phyloP scores from a whole-genome alignment of 164 flowering plant genomes.

The Dillenia turbinata region DNA sequence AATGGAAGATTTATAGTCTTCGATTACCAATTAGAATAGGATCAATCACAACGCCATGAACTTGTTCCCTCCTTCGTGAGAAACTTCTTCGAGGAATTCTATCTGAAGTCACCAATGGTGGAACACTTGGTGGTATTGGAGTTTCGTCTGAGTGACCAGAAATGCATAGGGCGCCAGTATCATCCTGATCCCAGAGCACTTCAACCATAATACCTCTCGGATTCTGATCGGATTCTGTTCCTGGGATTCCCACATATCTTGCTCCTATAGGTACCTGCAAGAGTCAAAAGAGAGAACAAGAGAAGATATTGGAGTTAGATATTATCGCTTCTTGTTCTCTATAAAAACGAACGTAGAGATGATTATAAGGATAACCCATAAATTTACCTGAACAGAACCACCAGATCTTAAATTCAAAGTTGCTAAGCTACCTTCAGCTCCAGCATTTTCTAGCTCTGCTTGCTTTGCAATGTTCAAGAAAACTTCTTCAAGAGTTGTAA shows the following conservation, averaged over 20 bases:
- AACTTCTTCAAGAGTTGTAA: conserved; percentile 96
- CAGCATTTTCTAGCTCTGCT: conserved; percentile 86
- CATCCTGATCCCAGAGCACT: conserved; percentile 90
- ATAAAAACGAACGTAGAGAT: too few relatives aligned
- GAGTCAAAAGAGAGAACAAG: neutral
- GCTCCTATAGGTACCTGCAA: conserved; percentile 85
- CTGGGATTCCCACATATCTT: conserved; percentile 75
- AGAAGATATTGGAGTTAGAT: too few relatives aligned
- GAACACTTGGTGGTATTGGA: conserved; percentile 53
- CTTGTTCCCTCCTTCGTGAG: conserved; percentile 22
- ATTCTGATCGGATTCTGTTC: conserved; percentile 61
- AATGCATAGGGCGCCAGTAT: conserved; percentile 72
- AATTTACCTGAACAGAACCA: conserved; percentile 45
- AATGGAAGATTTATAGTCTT: too few relatives aligned
- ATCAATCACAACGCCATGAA: conserved; percentile 58
- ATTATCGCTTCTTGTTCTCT: too few relatives aligned
- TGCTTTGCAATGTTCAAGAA: conserved; percentile 88
- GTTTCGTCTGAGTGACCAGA: conserved; percentile 72
- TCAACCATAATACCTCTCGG: conserved; percentile 84
- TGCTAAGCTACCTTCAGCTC: conserved; percentile 58
- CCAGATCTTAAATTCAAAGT: conserved; percentile 70
- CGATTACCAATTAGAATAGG: conserved; percentile 26
- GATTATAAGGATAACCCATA: neutral
- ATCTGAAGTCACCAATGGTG: conserved; percentile 13
- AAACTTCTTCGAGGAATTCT: conserved; percentile 13